phyloP scores from a whole-genome alignment of 148 eudicot species.

The Amaranthus hypochondriacus region DNA sequence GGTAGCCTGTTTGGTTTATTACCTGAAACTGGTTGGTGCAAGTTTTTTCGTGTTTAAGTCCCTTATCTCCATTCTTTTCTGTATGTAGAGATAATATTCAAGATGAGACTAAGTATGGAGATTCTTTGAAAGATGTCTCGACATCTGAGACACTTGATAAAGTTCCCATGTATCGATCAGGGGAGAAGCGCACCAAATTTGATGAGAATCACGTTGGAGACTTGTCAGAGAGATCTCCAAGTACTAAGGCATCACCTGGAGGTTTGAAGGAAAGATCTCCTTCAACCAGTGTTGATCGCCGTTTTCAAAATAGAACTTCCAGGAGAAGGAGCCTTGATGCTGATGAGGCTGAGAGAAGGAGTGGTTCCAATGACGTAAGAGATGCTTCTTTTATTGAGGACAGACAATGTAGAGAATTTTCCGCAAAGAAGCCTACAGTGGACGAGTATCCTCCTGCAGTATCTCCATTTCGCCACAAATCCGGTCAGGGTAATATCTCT shows the following conservation, averaged over 20 bases:
- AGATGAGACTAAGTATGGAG: slow-evolving; percentile 63
- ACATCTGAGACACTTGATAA: slow-evolving; percentile 42
- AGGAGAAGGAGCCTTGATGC: slow-evolving; percentile 59
- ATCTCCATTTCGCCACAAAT: slow-evolving; percentile 60
- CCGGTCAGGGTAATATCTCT: slow-evolving; percentile 47
- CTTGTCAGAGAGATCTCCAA: slow-evolving; percentile 52
- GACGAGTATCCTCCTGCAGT: slow-evolving; percentile 61
- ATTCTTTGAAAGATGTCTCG: slow-evolving; percentile 45
- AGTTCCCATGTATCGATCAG: slow-evolving; percentile 41
- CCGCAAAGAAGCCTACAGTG: slow-evolving; percentile 37
- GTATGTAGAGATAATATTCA: slow-evolving; percentile 52
- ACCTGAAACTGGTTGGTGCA: neutral
- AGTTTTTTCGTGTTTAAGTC: neutral
- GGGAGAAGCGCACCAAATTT: slow-evolving; percentile 48
- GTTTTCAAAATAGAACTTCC: slow-evolving; percentile 51
- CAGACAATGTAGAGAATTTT: slow-evolving; percentile 53
- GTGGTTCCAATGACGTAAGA: slow-evolving; percentile 60
- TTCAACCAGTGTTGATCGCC: slow-evolving; percentile 54
- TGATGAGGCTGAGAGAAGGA: slow-evolving; percentile 68
- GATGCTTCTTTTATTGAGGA: slow-evolving; percentile 54
- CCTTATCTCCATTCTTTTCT: slow-evolving; percentile 1
- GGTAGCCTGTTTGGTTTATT: neutral
- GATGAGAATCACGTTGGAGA: slow-evolving; percentile 54
- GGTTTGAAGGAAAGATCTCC: slow-evolving; percentile 64
- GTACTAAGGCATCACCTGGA: slow-evolving; percentile 43